phyloP scores from a whole-genome alignment of 2,329 filamentous ascomycete genomes.

The Thelonectria discophora region DNA sequence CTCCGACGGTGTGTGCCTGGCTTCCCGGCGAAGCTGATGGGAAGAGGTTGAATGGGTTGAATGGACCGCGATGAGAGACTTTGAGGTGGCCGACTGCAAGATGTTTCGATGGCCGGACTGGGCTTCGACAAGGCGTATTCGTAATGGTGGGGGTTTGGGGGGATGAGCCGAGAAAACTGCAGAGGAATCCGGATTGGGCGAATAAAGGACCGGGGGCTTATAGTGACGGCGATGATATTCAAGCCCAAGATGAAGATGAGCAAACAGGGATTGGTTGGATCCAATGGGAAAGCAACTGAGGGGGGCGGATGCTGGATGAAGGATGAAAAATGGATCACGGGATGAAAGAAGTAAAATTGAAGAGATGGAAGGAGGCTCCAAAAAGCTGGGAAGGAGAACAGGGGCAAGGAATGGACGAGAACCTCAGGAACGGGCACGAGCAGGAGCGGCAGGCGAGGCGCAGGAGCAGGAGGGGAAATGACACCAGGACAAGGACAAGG shows the following conservation, averaged over 20 bases:
- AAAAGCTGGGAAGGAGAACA: background rate
- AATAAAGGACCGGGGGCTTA: background rate
- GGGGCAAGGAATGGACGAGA: conserved; percentile 1
- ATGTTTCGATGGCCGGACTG: background rate
- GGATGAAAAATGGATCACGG: background rate
- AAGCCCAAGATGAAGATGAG: background rate
- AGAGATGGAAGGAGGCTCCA: background rate
- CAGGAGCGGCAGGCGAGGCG: background rate
- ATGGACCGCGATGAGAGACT: background rate
- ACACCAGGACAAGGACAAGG: conserved; percentile 6
- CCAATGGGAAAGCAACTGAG: background rate
- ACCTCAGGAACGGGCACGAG: conserved; percentile 4
- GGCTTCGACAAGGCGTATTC: background rate
- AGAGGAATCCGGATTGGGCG: background rate
- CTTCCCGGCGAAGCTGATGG: background rate
- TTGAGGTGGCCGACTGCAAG: background rate
- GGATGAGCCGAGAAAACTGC: conserved; percentile 2
- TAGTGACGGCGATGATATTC: background rate
- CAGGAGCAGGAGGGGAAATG: background rate
- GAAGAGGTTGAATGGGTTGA: background rate
- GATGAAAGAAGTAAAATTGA: background rate
- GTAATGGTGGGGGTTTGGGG: background rate
- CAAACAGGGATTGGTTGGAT: background rate
- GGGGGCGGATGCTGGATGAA: background rate
- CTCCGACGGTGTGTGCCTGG: background rate